Conservation (phyloP, 2,329 filamentous ascomycete species). For the Monosporascus sp. region DNA sequence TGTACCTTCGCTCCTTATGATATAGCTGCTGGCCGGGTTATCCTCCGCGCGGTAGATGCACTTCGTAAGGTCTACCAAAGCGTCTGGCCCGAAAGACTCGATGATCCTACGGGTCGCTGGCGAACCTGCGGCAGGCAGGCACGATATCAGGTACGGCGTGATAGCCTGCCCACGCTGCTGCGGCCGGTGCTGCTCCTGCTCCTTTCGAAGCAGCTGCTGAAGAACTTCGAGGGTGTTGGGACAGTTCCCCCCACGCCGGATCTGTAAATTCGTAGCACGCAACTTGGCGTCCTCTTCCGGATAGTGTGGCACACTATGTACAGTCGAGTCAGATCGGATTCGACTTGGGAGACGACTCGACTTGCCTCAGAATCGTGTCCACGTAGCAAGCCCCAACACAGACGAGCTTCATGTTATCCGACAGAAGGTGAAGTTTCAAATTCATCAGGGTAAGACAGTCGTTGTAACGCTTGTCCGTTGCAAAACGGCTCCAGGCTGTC, state of each 20-base stretch:
- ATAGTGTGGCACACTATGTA: conserved; percentile 55
- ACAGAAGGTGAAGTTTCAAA: neutral
- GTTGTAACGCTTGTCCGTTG: neutral
- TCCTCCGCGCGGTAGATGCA: conserved; percentile 55
- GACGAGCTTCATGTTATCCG: conserved; percentile 50
- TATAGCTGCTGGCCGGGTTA: conserved; percentile 62
- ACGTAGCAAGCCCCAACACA: conserved; percentile 64
- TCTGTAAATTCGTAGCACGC: conserved; percentile 53
- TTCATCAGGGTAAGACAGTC: neutral
- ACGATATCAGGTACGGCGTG: conserved; percentile 40
- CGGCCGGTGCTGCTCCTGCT: neutral
- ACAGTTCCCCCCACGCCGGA: conserved; percentile 66
- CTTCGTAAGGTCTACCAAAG: conserved; percentile 40
- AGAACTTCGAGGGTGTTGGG: conserved; percentile 68
- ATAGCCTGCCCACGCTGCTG: conserved; percentile 16
- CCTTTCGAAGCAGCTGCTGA: conserved; percentile 47
- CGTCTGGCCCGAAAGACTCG: conserved; percentile 43
- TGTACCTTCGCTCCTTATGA: conserved; percentile 54
- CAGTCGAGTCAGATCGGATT: conserved; percentile 10
- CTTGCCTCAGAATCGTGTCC: conserved; percentile 63
- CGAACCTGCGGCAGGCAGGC: conserved; percentile 49
- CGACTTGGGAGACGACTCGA: conserved; percentile 8
- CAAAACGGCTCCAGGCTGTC: neutral
- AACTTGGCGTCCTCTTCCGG: conserved; percentile 69
- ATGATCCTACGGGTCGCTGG: conserved; percentile 46